Base-by-base conservation (phyloP, 495 filamentous ascomycete genomes). In the Neurospora terricola region DNA sequence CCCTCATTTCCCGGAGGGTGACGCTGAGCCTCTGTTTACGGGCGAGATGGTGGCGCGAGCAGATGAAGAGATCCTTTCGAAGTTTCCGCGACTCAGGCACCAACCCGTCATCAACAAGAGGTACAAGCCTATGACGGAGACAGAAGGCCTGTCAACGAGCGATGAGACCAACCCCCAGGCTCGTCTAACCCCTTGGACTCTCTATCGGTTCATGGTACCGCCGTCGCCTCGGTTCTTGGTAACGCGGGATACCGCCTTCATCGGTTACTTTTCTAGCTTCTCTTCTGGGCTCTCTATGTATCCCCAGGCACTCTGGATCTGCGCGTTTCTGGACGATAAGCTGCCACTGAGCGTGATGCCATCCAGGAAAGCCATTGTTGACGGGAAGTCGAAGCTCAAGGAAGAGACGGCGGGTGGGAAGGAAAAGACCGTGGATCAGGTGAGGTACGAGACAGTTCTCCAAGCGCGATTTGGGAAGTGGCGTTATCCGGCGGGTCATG, bases 191-290 rank as follows among this genome's bases (percentile, higher is more conserved):
- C 84, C 85, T 5, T 85, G 78, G 73, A 82, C 81, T 34, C 83
- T 94, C 3, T 87, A 90, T 75, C 90, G 88, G 71, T 94, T 94
- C 80, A 88, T 95, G 78, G 86, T 91, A 0, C 92, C 92, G 0
- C 84, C 91, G 1, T 85, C 87, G 1, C 78, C 79, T 8, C 77
- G 80, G 11, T 82, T 89, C 42, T 77, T 88, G 7, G 79, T 82
- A 5, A 82, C 85, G 11, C 87, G 89, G 23, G 89, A 89, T 45
- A 85, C 92, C 70, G 91, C 89, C 5, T 92, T 93, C 75, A 81
- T 87, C 48, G 92, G 92, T n/a, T 80, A 87, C 18, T 76, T 91
- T 27, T 86, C 88, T 77, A 89, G 87, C 72, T 89, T 93, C 75
- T 86, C 86, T 75, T 90, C 89, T n/a, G 79, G 86, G 14, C 77